Evolutionary conservation across 177 flowering plant species (phyloP).

Genomic region (Tripterygium wilfordii): DNA sequence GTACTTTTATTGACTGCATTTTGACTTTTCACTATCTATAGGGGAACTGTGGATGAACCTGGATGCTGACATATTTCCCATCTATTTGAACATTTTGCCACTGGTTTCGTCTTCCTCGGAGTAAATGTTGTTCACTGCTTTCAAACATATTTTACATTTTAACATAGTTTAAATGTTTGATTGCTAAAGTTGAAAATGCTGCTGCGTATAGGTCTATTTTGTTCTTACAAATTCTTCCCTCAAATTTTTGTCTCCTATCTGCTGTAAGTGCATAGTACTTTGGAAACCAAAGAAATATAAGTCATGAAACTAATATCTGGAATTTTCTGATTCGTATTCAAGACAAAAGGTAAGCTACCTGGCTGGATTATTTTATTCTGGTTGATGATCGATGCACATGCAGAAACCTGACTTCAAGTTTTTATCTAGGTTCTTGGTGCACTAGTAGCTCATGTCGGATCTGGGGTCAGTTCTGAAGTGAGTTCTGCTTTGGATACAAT

Average conservation of each 20-base stretch:
- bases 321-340: slow-evolving; percentile 32
- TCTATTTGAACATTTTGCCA: slow-evolving; percentile 74
- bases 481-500: slow-evolving; percentile 67
- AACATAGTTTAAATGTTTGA: slow-evolving; percentile 1
- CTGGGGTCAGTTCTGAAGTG: slow-evolving; percentile 65
- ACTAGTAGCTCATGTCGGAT: slow-evolving; percentile 71
- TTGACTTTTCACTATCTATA: slow-evolving; percentile 16
- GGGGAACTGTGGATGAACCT: slow-evolving; percentile 93
- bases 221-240: slow-evolving; percentile 62
- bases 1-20: no score
- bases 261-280: slow-evolving; percentile 35
- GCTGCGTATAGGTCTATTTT: slow-evolving; percentile 40
- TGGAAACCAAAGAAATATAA: not conserved
- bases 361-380: no score
- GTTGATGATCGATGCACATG: no score
- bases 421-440: slow-evolving; percentile 66
- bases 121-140: slow-evolving; percentile 25
- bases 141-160: not conserved
- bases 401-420: not conserved
- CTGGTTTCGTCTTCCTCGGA: slow-evolving; percentile 41
- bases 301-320: not conserved
- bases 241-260: slow-evolving; percentile 60
- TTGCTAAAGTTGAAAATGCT: slow-evolving; percentile 13
- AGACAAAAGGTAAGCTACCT: slow-evolving; percentile 75
- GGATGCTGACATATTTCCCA: slow-evolving; percentile 80